Conservation (phyloP, 1,284 basidiomycete genomes). For the Rhodotorula sp. region DNA sequence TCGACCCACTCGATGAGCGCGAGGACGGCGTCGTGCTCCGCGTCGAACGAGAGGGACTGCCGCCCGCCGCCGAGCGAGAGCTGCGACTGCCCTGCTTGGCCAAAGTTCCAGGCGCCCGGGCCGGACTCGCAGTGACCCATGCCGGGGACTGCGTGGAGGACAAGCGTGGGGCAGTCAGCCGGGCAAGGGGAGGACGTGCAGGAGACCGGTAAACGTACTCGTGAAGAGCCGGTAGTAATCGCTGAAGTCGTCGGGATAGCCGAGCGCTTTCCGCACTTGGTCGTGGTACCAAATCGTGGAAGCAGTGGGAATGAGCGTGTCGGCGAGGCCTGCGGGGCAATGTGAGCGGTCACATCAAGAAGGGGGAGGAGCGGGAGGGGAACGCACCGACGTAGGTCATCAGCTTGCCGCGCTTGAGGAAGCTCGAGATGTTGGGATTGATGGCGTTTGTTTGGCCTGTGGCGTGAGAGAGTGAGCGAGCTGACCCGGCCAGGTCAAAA, state of each 20-base stretch:
- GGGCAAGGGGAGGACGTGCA: background rate
- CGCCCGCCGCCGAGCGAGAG: constrained; percentile 1
- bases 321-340: constrained; percentile 24
- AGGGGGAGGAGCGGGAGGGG: background rate
- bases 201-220: constrained; percentile 10
- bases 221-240: constrained; percentile 35
- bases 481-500: no score
- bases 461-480: background rate
- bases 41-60: constrained; percentile 13
- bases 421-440: constrained; percentile 37
- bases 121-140: constrained; percentile 28
- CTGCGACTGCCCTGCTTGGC: background rate
- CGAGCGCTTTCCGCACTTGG: constrained; percentile 28
- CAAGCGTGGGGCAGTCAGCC: background rate
- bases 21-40: constrained; percentile 35
- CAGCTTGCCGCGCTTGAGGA: constrained; percentile 42
- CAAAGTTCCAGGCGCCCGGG: constrained; percentile 4
- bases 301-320: constrained; percentile 39
- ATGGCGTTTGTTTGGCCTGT: constrained; percentile 28
- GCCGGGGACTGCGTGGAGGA: constrained; percentile 8
- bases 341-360: background rate
- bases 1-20: constrained; percentile 38
- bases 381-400: constrained; percentile 25
- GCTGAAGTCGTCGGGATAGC: no score
- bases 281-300: constrained; percentile 20